Percentiles rank a stretch among this genome's conserved stretches.
Conservation (phyloP, 2,329 filamentous ascomycete genomes). For the Aspergillus cejpii region DNA sequence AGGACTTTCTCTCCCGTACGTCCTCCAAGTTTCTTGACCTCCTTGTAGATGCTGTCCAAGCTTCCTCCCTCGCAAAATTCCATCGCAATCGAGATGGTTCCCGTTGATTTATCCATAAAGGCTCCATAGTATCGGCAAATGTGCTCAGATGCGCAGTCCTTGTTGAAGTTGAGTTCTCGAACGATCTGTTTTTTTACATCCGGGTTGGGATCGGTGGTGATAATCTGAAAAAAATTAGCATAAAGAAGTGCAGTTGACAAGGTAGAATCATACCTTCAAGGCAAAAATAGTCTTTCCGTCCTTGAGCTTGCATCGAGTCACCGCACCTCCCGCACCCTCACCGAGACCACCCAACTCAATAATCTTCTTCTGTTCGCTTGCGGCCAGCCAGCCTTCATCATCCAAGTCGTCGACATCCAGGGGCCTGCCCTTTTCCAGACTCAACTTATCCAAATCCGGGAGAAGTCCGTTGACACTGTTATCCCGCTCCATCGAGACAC, state of each 20-base stretch:
- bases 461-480: slow-evolving; percentile 70
- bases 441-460: slow-evolving; percentile 71
- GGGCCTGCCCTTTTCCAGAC: slow-evolving; percentile 71
- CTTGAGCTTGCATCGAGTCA: slow-evolving; percentile 82
- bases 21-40: slow-evolving; percentile 91
- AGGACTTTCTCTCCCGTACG: slow-evolving; percentile 95
- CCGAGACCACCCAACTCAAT: slow-evolving; percentile 82
- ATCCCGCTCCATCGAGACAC: slow-evolving; percentile 72
- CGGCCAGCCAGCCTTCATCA: slow-evolving; percentile 90
- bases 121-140: slow-evolving; percentile 97
- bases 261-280: slow-evolving; percentile 62
- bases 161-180: slow-evolving; percentile 94
- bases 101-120: slow-evolving; percentile 91
- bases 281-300: slow-evolving; percentile 93
- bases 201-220: slow-evolving; percentile 94
- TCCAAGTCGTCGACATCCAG: slow-evolving; percentile 91
- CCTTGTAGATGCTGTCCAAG: slow-evolving; percentile 92
- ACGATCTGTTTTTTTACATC: slow-evolving; percentile 98
- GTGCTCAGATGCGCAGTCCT: slow-evolving; percentile 89
- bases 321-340: slow-evolving; percentile 91
- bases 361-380: slow-evolving; percentile 81
- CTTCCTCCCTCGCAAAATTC: slow-evolving; percentile 97
- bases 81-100: slow-evolving; percentile 98
- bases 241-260: slow-evolving; percentile 5
- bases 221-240: slow-evolving; percentile 57